These are phyloP conservation scores for Rhodotorula sp. DNA, from an alignment of 1,284 basidiomycete genomes.

Conservation along the genomic window DNA sequence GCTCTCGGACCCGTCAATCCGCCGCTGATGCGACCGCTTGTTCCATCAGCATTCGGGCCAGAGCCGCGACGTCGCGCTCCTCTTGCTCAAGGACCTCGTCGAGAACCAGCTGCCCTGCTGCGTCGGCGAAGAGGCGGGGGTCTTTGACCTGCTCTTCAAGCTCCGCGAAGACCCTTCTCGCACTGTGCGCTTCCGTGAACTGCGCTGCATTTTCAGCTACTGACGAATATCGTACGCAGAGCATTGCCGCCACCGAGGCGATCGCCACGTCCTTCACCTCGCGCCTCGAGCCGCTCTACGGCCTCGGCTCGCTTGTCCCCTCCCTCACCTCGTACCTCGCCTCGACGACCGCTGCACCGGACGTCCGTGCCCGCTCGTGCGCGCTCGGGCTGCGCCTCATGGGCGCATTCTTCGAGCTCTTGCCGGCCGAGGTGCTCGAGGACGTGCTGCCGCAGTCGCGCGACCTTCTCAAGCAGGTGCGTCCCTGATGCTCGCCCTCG, in stretches of 20 bases:
- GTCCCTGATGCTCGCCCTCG: slow-evolving; percentile 43
- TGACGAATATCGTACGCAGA: slow-evolving; percentile 65
- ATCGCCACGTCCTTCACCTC: slow-evolving; percentile 50
- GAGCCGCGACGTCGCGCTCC: slow-evolving; percentile 21
- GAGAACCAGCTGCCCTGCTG: slow-evolving; percentile 37
- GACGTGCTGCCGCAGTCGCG: slow-evolving; percentile 76
- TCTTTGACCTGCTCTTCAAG: slow-evolving; percentile 34
- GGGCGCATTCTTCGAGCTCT: slow-evolving; percentile 72
- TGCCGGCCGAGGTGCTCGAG: slow-evolving; percentile 77
- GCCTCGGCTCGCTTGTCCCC: slow-evolving; percentile 73
- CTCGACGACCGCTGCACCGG: slow-evolving; percentile 48
- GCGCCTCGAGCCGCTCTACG: slow-evolving; percentile 75
- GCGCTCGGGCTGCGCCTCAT: slow-evolving; percentile 77
- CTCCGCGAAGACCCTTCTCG: slow-evolving; percentile 32
- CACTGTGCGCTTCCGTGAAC: slow-evolving; percentile 10
- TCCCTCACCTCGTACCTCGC: slow-evolving; percentile 66
- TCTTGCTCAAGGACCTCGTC: slow-evolving; percentile 35
- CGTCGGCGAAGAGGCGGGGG: slow-evolving; percentile 26
- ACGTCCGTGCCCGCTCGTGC: slow-evolving; percentile 57
- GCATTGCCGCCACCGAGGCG: slow-evolving; percentile 66
- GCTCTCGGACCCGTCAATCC: neutral
- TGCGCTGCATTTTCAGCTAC: slow-evolving; percentile 61
- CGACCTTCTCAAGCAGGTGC: slow-evolving; percentile 65
- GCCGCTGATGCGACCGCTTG: neutral
- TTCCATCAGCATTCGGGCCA: neutral